Percentiles rank a stretch among this genome's conserved stretches.
These are phyloP conservation scores for Scedosporium minutisporum DNA, from an alignment of 2,329 filamentous ascomycete species.

Conservation along the genomic window DNA sequence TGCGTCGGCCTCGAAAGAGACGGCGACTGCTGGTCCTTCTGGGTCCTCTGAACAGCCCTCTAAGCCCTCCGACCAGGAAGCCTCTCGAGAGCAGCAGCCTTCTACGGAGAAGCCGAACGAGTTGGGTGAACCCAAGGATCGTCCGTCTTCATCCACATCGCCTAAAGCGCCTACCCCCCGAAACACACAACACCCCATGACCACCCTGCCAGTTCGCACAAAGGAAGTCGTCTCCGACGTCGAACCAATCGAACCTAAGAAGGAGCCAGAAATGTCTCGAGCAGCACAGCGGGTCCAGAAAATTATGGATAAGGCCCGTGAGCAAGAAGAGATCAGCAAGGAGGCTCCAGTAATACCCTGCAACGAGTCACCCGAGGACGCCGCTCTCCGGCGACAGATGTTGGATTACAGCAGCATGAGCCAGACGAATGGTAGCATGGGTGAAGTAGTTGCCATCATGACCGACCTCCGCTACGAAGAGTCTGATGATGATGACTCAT, in stretches of 20 bases:
- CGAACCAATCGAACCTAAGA: constrained; percentile 18
- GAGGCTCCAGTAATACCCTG: constrained; percentile 53
- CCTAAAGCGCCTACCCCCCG: not conserved
- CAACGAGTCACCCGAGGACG: constrained; percentile 72
- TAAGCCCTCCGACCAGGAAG: not conserved
- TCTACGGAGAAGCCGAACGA: not conserved
- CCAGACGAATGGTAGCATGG: constrained; percentile 51
- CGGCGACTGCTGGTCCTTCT: not conserved
- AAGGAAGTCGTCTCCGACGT: constrained; percentile 50
- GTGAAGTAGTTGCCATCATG: constrained; percentile 86
- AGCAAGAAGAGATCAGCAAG: constrained; percentile 38
- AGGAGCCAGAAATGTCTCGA: constrained; percentile 9
- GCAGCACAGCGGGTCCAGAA: constrained; percentile 41
- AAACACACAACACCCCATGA: constrained; percentile 18
- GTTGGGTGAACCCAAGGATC: not conserved
- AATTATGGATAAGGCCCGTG: constrained; percentile 46
- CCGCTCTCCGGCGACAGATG: constrained; percentile 76
- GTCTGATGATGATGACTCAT: constrained; percentile 41
- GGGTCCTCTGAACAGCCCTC: not conserved
- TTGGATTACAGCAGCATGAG: constrained; percentile 75
- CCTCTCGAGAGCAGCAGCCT: not conserved
- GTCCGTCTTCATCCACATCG: not conserved
- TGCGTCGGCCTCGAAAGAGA: not conserved
- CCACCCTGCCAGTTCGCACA: constrained; percentile 37
- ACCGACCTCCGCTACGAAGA: constrained; percentile 83